phyloP scores from a whole-genome alignment of 768 basidiomycete genomes.

The Pleurotus djamor region DNA sequence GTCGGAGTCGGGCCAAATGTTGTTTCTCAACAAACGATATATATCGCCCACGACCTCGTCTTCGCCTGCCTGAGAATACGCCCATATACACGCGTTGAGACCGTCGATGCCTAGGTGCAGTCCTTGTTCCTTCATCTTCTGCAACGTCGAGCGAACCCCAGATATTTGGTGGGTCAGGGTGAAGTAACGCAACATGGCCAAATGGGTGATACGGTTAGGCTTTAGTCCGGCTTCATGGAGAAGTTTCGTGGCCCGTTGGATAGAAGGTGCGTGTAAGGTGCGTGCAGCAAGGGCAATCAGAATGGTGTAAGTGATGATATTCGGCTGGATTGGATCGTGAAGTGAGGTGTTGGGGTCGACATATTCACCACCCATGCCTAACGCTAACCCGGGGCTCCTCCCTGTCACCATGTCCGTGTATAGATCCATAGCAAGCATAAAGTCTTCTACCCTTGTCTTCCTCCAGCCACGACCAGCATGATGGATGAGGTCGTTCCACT shows the following conservation, averaged over 20 bases:
- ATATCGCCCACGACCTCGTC: conserved; percentile 57
- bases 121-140: conserved; percentile 47
- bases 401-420: conserved; percentile 58
- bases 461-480: conserved; percentile 66
- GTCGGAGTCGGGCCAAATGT: conserved; percentile 34
- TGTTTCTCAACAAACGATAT: conserved; percentile 63
- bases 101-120: conserved; percentile 61
- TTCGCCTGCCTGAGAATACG: conserved; percentile 51
- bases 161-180: conserved; percentile 40
- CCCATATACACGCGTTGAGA: conserved; percentile 70
- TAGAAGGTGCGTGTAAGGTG: conserved; percentile 34
- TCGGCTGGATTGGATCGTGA: conserved; percentile 37
- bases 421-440: conserved; percentile 56
- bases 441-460: conserved; percentile 54
- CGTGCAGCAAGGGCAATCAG: conserved; percentile 63
- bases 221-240: conserved; percentile 50
- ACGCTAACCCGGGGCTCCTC: conserved; percentile 36
- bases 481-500: conserved; percentile 78
- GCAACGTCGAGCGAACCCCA: conserved; percentile 54
- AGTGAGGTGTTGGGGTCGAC: not conserved
- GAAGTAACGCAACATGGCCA: conserved; percentile 59
- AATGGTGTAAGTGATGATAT: conserved; percentile 69
- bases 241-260: conserved; percentile 54
- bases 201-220: conserved; percentile 62
- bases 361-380: conserved; percentile 4